Conservation (phyloP, 441 rosid species). For the Pelargonium australe region DNA sequence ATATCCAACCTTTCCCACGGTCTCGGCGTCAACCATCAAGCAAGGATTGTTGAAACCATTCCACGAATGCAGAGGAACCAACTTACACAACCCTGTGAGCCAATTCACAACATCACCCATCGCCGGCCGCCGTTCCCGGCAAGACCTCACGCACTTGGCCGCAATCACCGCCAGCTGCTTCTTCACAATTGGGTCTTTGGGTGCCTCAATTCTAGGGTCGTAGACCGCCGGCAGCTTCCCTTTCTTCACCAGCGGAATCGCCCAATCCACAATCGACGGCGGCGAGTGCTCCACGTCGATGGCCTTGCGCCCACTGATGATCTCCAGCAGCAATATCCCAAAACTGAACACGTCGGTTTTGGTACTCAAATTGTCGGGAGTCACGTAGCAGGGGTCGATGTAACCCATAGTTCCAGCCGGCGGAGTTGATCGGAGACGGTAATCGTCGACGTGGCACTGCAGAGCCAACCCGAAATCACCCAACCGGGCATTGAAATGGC, state of each 20-base stretch:
- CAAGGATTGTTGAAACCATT: conserved; percentile 90
- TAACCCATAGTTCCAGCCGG: conserved; percentile 98
- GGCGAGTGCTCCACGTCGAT: conserved; percentile 88
- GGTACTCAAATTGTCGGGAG: conserved; percentile 86
- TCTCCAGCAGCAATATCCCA: conserved; percentile 89
- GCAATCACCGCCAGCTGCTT: conserved; percentile 81
- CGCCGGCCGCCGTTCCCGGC: conserved; percentile 86
- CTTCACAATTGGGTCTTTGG: conserved; percentile 57
- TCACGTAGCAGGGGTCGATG: conserved; percentile 89
- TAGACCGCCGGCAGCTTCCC: conserved; percentile 71
- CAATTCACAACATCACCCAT: conserved; percentile 84
- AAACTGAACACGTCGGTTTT: conserved; percentile 95
- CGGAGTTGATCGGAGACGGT: conserved; percentile 76
- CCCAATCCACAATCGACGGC: conserved; percentile 91
- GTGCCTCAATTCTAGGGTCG: conserved; percentile 63
- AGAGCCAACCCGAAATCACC: conserved; percentile 94
- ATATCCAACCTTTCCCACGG: conserved; percentile 38
- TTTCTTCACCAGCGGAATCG: conserved; percentile 81
- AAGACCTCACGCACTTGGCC: conserved; percentile 88
- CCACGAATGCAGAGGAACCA: conserved; percentile 82
- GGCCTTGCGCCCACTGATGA: conserved; percentile 88
- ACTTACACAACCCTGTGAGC: conserved; percentile 60
- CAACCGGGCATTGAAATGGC: conserved; percentile 75
- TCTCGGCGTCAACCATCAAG: conserved; percentile 69
- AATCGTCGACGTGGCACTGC: conserved; percentile 72